Evolutionary conservation across 2,329 filamentous ascomycete species (phyloP).

Genomic region (Fusarium brevicatenulatum): DNA sequence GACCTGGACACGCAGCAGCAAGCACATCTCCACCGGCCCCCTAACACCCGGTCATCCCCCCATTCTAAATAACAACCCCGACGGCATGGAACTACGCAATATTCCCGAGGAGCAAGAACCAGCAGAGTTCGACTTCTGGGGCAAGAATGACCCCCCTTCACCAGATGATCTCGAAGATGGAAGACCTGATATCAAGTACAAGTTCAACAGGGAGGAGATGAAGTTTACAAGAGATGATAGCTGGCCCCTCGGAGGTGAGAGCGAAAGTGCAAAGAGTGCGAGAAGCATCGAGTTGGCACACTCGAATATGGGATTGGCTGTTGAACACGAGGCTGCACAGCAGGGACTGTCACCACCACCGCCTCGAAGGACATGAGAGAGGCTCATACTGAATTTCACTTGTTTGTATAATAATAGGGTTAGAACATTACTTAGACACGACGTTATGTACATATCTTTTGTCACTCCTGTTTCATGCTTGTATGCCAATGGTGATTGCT

Average conservation of each 20-base stretch:
- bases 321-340: constrained; percentile 33
- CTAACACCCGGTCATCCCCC: constrained; percentile 5
- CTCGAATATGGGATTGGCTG: constrained; percentile 34
- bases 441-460: constrained; percentile 22
- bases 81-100: constrained; percentile 31
- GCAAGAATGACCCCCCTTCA: constrained; percentile 4
- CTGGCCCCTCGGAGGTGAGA: constrained; percentile 30
- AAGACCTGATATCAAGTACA: neutral
- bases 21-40: constrained; percentile 29
- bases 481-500: neutral
- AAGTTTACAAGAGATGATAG: constrained; percentile 23
- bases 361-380: constrained; percentile 30
- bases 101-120: constrained; percentile 37
- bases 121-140: constrained; percentile 30
- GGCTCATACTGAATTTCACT: constrained; percentile 5
- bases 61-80: neutral
- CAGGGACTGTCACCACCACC: constrained; percentile 41
- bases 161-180: constrained; percentile 8
- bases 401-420: constrained; percentile 23
- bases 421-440: constrained; percentile 19
- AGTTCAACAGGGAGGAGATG: neutral
- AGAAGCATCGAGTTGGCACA: constrained; percentile 36
- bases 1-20: constrained; percentile 36
- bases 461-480: no score
- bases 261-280: constrained; percentile 23